Conservation (phyloP, 768 basidiomycete species). For the Suillus brevipes region DNA sequence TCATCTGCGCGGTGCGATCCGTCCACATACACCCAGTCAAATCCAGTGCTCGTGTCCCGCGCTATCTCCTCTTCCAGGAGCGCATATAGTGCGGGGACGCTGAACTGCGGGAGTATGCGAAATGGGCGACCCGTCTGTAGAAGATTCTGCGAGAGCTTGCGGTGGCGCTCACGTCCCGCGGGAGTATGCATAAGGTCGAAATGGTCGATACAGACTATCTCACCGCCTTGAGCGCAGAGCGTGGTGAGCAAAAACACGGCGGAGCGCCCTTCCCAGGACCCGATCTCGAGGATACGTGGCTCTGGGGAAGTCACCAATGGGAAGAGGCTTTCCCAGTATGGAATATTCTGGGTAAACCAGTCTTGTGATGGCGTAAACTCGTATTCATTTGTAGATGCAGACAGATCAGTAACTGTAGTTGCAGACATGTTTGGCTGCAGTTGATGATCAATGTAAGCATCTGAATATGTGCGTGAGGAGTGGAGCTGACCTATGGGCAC, state of each 20-base stretch:
- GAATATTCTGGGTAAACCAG: conserved; percentile 52
- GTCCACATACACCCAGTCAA: conserved; percentile 61
- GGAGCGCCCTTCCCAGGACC: conserved; percentile 66
- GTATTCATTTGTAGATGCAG: conserved; percentile 23
- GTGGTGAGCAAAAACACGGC: conserved; percentile 54
- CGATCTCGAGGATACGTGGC: conserved; percentile 56
- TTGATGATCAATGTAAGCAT: background rate
- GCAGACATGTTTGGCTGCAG: background rate
- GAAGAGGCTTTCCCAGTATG: conserved; percentile 45
- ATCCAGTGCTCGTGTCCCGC: conserved; percentile 37
- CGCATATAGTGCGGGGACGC: conserved; percentile 49
- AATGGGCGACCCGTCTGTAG: conserved; percentile 42
- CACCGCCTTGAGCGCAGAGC: conserved; percentile 44
- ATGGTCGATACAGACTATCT: conserved; percentile 57
- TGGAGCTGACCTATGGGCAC: background rate
- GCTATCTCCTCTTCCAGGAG: conserved; percentile 48
- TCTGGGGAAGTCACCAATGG: conserved; percentile 34
- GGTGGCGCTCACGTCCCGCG: conserved; percentile 47
- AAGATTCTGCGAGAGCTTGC: conserved; percentile 49
- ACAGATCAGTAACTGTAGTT: background rate
- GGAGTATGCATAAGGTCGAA: conserved; percentile 53
- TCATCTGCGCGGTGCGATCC: conserved; percentile 62
- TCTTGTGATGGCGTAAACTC: conserved; percentile 55
- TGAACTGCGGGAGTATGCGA: conserved; percentile 53
- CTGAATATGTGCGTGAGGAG: background rate